Base-by-base conservation (phyloP, 1,139 yeast genomes). In the Magnusiomyces ingens region DNA sequence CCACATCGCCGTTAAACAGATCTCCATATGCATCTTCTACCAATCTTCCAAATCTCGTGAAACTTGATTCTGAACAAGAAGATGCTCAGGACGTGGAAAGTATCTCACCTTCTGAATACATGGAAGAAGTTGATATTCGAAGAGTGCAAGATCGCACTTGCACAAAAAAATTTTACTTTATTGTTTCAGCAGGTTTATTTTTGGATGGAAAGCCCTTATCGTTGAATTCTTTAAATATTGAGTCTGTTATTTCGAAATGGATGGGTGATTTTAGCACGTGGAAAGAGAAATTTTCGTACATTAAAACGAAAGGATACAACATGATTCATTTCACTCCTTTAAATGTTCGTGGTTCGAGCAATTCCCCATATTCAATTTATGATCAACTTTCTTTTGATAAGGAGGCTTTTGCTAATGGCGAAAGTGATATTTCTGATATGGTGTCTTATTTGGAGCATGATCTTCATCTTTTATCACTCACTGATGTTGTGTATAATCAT, bases 321-420 rank as follows among this genome's bases (percentile, higher is more conserved):
- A 88, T 91, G 96, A 74, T 93, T 48, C 99, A 93, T 71, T 93
- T 93, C 67, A 90, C 98, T 1, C 99, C 99, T 0, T 75, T 93
- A 59, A 97, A 91, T 69, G 73, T 82, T 59, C 77, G 98, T 51
- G 99, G 99, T 29, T 84, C 77, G 55, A 87, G 96, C 0, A 79
- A 91, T 67, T 90, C 97, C 8, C 98, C 99, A 0, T 93, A 91
- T 65, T 87, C 96, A 2, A 87, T 93, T 52, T 85, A 73, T 63
- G 97, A 93, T 67, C 98, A 93, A 69, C 76, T 89, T 60, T 68
- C 66, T 26, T 90, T 85, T 69, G 98, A 93, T 65, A 80, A 85
- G 0, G 67, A 64, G 0, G 70, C 82, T 40, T 93, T 93, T 66
- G 71, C 76, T 35, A 64, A 70, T 53, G 73, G 76, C 1, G 72